Conservation (phyloP, 2,329 filamentous ascomycete genomes). For the Cladosporium sp. region DNA sequence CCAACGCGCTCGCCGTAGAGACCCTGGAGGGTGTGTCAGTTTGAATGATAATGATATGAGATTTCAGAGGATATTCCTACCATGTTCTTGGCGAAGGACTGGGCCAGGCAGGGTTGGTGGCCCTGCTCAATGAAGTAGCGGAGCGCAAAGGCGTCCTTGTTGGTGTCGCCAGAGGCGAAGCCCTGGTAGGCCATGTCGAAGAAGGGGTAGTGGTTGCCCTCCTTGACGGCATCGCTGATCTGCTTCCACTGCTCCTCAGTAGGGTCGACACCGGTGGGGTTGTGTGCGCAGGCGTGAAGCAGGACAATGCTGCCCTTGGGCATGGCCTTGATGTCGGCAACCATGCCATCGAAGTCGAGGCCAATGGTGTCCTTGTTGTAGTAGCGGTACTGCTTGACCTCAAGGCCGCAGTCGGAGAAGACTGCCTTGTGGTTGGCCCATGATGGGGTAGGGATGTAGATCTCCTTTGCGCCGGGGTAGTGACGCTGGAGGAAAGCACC, state of each 20-base stretch:
- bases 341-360: conserved; percentile 91
- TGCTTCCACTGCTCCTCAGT: conserved; percentile 87
- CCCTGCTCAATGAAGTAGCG: conserved; percentile 91
- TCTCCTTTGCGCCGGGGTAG: conserved; percentile 86
- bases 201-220: conserved; percentile 85
- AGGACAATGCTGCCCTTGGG: conserved; percentile 84
- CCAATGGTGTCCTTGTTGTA: conserved; percentile 99
- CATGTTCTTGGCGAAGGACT: conserved; percentile 99
- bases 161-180: conserved; percentile 87
- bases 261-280: conserved; percentile 94
- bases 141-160: conserved; percentile 89
- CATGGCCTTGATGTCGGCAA: conserved; percentile 84
- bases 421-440: conserved; percentile 99
- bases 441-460: conserved; percentile 93
- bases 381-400: conserved; percentile 95
- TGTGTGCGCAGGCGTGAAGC: conserved; percentile 95
- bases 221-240: conserved; percentile 83
- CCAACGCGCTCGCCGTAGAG: conserved; percentile 98
- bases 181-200: conserved; percentile 99
- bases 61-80: conserved; percentile 40
- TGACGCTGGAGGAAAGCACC: conserved; percentile 88
- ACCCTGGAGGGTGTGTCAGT: conserved; percentile 52
- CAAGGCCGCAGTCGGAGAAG: conserved; percentile 86
- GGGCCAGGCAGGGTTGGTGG: conserved; percentile 80
- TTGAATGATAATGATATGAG: background rate